Base-by-base conservation (phyloP, 1,284 basidiomycete species). In the Austroboletus olivaceoglutinosus region DNA sequence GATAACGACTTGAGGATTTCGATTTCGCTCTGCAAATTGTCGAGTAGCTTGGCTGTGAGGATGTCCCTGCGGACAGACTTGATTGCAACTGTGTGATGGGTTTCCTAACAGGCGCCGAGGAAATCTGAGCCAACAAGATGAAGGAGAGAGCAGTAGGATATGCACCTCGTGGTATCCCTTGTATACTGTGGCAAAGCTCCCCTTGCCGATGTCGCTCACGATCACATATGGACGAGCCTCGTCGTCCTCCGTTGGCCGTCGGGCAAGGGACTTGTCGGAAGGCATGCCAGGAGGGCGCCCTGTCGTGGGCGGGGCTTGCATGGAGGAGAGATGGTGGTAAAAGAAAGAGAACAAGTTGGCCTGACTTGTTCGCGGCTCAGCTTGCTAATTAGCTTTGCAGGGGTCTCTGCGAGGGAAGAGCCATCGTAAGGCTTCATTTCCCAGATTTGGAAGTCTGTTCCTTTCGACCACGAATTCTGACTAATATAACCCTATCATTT, bases 21-120 rank as follows among this genome's bases (percentile, higher is more conserved):
- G 58, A 99, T 98, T 77, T 99, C 96, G 62, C 89, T 93, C 70
- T 98, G 93, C 27, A 99, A 82, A 66, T 98, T 99, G 71, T 98
- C 95, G 52, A 98, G 85, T 21, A 98, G 83, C 75, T 98, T 99
- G 22, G 88, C 77, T 22, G 89, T 94, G 30, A 99, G 83, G 61
- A 89, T 93, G 62, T 89, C 85, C 46, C 89, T 85, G 53, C 88
- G 90, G 53, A 99, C 93, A 5, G 93, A 91, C 80, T 99, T 99
- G 76, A 99, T 90, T 6, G 96, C 97, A 36, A 98, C 91, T 38
- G 84, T 78, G 25, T 81, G 73, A 58, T 82, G 80, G 16, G 86
- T 86, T 64, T 88, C 83, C 91, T 94, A 66, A 31, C 46, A 38
- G 37, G 25, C 22, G 43, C 45, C 53, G 53, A n/a, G 54, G 46